Base-by-base conservation (phyloP, 352 stramenopile genomes). In the Labyrinthula sp. region DNA sequence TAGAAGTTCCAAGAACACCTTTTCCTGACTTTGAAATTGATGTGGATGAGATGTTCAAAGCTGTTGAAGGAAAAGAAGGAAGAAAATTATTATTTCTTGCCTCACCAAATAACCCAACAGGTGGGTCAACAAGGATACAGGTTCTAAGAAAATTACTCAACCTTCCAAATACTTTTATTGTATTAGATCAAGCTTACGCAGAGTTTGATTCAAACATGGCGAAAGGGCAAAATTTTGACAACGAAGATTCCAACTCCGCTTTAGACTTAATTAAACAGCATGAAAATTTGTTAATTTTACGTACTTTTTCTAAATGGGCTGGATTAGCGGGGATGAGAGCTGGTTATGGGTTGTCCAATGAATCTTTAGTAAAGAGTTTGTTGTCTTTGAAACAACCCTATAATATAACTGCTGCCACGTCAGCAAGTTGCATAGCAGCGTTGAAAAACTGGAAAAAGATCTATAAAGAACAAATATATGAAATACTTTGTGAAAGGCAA, bases 251-350 rank as follows among this genome's bases (percentile, higher is more conserved):
- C 28, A 38, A 38, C 2, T 36, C 17, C 35, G 47, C 41, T 15
- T 31, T 50, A 4, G 38, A 27, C 7, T 22, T 57, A 5, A 28
- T 58, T 20, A 9, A 15, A n/a, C 22, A 54, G 21, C 35, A 41
- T 31, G 41, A 28, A 7, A 58, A 58, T 21, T 35, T 58, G 3
- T 30, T 58, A 12, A 45, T 58, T 15, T 28, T 58, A 9, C 48
- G 48, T 25, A 58, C 48, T 10, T 58, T 58, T 18, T 48, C 33
- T 29, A 58, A 58, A 40, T 58, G 48, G 48, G 48, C 48, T 18
- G 48, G 43, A 23, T 40, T 58, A 14, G 48, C 48, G 2, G 48
- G 48, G 14, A 27, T 58, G 18, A 30, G 48, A 14, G 38, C 56
- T 6, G 48, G 48, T 2, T 58, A 43, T 26, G 29, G 20, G 15